Conservation (phyloP, 208 protist genomes). For the Vickermania ingenoplastis region DNA sequence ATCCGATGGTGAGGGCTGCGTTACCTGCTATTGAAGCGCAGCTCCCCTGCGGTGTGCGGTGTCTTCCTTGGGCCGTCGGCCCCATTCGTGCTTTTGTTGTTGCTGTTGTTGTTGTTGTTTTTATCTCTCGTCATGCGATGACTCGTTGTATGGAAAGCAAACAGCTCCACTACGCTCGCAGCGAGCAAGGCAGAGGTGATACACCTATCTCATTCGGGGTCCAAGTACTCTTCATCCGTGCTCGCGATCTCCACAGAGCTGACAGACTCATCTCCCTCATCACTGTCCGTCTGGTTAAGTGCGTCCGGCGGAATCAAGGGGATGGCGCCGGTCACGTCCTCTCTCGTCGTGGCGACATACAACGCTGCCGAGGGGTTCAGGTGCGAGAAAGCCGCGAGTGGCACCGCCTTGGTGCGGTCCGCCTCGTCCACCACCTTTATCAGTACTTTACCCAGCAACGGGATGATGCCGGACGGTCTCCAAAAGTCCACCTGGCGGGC, state of each 20-base stretch:
- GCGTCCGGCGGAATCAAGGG: constrained; percentile 41
- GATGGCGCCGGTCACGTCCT: constrained; percentile 27
- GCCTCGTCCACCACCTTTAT: not conserved
- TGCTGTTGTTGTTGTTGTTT: no score
- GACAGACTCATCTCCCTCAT: constrained; percentile 10
- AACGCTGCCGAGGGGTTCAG: not conserved
- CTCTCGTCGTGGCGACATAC: constrained; percentile 14
- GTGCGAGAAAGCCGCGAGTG: not conserved
- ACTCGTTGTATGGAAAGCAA: no score
- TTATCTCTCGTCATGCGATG: no score
- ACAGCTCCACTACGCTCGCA: no score
- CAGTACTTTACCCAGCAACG: constrained; percentile 11
- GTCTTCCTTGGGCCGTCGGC: no score
- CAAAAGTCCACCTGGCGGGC: constrained; percentile 70
- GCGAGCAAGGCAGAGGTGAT: no score
- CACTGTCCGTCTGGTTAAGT: constrained; percentile 12
- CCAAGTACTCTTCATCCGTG: not conserved
- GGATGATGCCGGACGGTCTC: constrained; percentile 35
- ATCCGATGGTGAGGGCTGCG: no score
- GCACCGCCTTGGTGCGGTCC: not conserved
- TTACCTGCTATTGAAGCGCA: no score
- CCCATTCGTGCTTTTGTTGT: no score
- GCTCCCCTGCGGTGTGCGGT: no score
- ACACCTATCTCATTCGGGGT: no score
- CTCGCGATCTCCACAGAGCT: not conserved